Evolutionary conservation across 306 rosid genomes (phyloP), one percentile per base, ranked within the genome.

Genomic region (Boehmeria nivea): DNA sequence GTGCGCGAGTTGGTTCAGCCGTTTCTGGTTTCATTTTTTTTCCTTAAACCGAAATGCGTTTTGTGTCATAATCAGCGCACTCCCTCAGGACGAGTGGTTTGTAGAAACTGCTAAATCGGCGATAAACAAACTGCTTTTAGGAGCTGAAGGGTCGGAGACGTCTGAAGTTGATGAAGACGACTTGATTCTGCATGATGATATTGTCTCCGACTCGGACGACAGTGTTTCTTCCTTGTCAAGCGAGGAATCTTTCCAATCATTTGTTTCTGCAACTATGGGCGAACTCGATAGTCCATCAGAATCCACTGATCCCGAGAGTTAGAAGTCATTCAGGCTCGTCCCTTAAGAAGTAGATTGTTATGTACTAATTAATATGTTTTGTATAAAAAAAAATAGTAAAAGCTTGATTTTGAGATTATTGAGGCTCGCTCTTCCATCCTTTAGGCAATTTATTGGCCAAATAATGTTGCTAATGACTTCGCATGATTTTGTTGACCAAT

Each of bases 61-160:
- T 67, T 43, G n/a, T 64, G 60, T 66, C 53, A 59, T 14, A 40
- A 40, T 31, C 31, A 91, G 99, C 58, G 88, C 95, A 20, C 95
- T 85, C 61, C 87, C 86, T 26, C 95, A 79, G 81, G 99, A 91
- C 52, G 99, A 91, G 54, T 85, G 99, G 99, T 85, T 87, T 67
- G 95, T 81, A 12, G 96, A 85, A 73, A 79, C 95, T 44, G 99
- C 99, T 4, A 87, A 83, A 67, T 85, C 72, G 2, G 85, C 99
- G 8, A 91, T 91, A 74, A 77, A 56, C 83, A 91, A 67, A 66
- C 79, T 91, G 19, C 79, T 90, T 63, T 65, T 60, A 23, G 89
- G 80, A 67, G 84, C 59, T 37, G 94, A 89, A n/a, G 89, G 77
- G 40, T 91, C 96, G 0, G 99, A 91, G 66, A 28, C 74, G 34